These are phyloP conservation scores for Leishmania turanica DNA, from an alignment of 208 protist species.

Conservation along the genomic window DNA sequence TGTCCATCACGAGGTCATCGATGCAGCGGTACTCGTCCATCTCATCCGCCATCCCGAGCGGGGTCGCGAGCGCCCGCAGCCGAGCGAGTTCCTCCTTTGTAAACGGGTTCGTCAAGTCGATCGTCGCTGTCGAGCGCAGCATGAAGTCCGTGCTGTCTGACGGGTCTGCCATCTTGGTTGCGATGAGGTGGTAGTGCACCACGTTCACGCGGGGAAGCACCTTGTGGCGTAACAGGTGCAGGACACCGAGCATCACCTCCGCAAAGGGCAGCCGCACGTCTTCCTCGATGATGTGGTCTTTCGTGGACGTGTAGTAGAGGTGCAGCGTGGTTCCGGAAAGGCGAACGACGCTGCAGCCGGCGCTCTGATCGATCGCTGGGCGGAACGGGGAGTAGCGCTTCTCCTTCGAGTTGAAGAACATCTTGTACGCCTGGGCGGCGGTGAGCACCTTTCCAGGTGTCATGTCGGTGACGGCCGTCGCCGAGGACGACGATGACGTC, in stretches of 20 bases:
- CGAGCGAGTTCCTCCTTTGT: slow-evolving; percentile 52
- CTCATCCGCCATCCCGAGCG: slow-evolving; percentile 65
- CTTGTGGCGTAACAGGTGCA: slow-evolving; percentile 61
- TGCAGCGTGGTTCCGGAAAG: slow-evolving; percentile 75
- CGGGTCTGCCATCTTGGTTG: slow-evolving; percentile 49
- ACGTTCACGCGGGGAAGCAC: slow-evolving; percentile 72
- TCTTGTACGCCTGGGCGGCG: slow-evolving; percentile 61
- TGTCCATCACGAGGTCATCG: slow-evolving; percentile 68
- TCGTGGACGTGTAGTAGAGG: slow-evolving; percentile 84
- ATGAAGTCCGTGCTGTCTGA: slow-evolving; percentile 24
- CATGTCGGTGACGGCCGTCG: slow-evolving; percentile 62
- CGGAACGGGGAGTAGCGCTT: slow-evolving; percentile 65
- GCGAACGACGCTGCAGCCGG: slow-evolving; percentile 73
- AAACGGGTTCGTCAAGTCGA: slow-evolving; percentile 76
- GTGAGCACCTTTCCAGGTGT: slow-evolving; percentile 47
- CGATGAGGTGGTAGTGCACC: slow-evolving; percentile 85
- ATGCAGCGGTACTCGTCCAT: slow-evolving; percentile 64
- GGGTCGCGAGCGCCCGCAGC: slow-evolving; percentile 60
- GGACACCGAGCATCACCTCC: slow-evolving; percentile 78
- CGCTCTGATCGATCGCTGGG: slow-evolving; percentile 64
- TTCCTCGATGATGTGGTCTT: slow-evolving; percentile 67
- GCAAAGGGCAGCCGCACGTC: slow-evolving; percentile 80
- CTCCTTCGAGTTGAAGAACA: slow-evolving; percentile 56
- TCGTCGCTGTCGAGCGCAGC: slow-evolving; percentile 45
- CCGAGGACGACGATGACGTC: slow-evolving; percentile 1